Percentiles rank a stretch among this genome's conserved stretches.
Evolutionary conservation across 1,284 basidiomycete species (phyloP).

Genomic region (Ganoderma multipileum): DNA sequence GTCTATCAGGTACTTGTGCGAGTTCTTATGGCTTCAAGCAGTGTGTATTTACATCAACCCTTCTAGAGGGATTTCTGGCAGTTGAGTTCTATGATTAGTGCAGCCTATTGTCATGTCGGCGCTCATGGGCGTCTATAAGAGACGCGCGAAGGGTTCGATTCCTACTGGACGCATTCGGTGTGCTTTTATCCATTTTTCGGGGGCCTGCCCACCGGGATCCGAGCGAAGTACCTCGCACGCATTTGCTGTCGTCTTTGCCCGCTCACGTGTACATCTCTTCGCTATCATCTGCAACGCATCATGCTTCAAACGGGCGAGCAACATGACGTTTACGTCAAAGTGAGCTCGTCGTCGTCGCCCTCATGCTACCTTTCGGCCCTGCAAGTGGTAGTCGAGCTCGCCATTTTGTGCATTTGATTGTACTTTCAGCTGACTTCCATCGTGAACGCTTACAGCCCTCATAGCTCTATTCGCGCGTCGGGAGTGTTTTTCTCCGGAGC

Average conservation of each 20-base stretch:
- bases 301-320: not conserved
- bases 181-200: too few species aligned
- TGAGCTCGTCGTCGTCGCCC: not conserved
- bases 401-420: not conserved
- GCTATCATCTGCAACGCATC: not conserved
- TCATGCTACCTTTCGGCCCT: not conserved
- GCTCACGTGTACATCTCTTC: not conserved
- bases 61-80: too few species aligned
- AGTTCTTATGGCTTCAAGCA: not conserved
- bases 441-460: not conserved
- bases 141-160: too few species aligned
- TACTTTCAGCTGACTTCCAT: not conserved
- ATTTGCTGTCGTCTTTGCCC: not conserved
- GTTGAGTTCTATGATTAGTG: too few species aligned
- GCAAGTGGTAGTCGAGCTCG: not conserved
- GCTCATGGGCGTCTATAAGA: too few species aligned
- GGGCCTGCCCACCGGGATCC: not conserved
- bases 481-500: not conserved
- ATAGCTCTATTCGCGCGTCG: not conserved
- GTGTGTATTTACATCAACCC: too few species aligned
- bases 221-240: not conserved
- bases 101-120: too few species aligned
- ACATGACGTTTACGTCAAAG: not conserved
- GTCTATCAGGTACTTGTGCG: not conserved
- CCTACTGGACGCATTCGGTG: too few species aligned